phyloP scores from a whole-genome alignment of 805 yeast species.

The Metschnikowia corniflorae region DNA sequence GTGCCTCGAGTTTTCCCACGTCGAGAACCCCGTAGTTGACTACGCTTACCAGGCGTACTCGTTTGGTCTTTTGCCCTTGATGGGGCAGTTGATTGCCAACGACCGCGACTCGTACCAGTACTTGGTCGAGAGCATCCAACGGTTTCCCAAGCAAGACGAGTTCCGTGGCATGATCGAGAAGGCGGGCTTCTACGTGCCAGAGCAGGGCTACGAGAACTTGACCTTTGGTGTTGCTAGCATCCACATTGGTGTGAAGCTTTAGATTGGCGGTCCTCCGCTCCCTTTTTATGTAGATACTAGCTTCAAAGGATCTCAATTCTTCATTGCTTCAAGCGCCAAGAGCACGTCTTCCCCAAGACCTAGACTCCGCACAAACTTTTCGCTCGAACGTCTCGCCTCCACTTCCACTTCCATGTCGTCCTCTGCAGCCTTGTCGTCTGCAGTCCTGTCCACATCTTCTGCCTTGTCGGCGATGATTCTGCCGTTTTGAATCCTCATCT shows the following conservation, averaged over 20 bases:
- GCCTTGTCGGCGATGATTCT: slow-evolving; percentile 5
- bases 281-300: slow-evolving; percentile 10
- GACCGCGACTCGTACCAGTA: slow-evolving; percentile 96
- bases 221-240: slow-evolving; percentile 95
- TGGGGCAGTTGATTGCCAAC: slow-evolving; percentile 94
- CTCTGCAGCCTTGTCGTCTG: neutral
- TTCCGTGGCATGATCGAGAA: slow-evolving; percentile 88
- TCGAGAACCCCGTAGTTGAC: slow-evolving; percentile 73
- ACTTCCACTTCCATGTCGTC: slow-evolving; percentile 21
- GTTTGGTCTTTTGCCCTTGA: slow-evolving; percentile 78
- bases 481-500: slow-evolving; percentile 35
- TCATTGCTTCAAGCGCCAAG: slow-evolving; percentile 16
- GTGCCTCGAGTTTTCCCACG: slow-evolving; percentile 92
- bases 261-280: slow-evolving; percentile 14
- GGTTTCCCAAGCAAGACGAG: slow-evolving; percentile 88
- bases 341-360: slow-evolving; percentile 32
- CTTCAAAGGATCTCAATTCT: neutral
- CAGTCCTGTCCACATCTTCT: neutral
- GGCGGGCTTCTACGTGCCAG: slow-evolving; percentile 87
- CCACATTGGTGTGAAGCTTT: slow-evolving; percentile 90
- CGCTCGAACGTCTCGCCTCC: slow-evolving; percentile 17
- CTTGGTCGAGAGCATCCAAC: slow-evolving; percentile 88
- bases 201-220: slow-evolving; percentile 88
- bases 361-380: slow-evolving; percentile 24
- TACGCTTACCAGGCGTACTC: slow-evolving; percentile 84